Evolutionary conservation across 306 rosid species (phyloP).

Genomic region (Quercus bicolor): DNA sequence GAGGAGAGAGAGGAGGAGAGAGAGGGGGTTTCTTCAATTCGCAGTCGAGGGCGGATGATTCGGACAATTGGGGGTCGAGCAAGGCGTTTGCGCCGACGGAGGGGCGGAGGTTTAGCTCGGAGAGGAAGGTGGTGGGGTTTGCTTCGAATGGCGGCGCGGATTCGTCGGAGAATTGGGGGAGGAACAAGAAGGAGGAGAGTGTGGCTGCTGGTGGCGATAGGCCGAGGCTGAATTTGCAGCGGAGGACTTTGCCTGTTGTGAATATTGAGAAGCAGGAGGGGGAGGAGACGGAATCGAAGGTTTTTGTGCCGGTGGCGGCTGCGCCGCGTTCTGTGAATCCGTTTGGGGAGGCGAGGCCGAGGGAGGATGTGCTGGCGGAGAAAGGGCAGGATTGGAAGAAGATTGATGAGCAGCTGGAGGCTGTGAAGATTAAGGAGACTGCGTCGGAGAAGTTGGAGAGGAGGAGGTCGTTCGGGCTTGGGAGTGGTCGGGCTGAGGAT

Average conservation of each 20-base stretch:
- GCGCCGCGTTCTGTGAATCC: slow-evolving; percentile 51
- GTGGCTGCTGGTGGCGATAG: slow-evolving; percentile 38
- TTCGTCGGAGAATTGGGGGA: slow-evolving; percentile 59
- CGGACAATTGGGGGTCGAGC: slow-evolving; percentile 74
- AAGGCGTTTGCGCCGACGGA: slow-evolving; percentile 56
- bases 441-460: slow-evolving; percentile 33
- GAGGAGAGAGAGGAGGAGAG: slow-evolving; percentile 30
- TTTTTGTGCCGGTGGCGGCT: slow-evolving; percentile 27
- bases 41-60: slow-evolving; percentile 82
- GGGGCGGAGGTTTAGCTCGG: slow-evolving; percentile 58
- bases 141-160: slow-evolving; percentile 58
- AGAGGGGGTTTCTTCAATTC: slow-evolving; percentile 67
- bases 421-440: slow-evolving; percentile 53
- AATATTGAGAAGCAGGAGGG: slow-evolving; percentile 42
- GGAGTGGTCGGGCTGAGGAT: slow-evolving; percentile 43
- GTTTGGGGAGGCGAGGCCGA: slow-evolving; percentile 85
- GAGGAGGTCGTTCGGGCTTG: slow-evolving; percentile 52
- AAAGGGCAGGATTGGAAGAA: slow-evolving; percentile 91
- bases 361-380: slow-evolving; percentile 93
- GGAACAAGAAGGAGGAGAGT: slow-evolving; percentile 40
- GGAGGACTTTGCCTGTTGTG: slow-evolving; percentile 44
- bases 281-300: slow-evolving; percentile 33
- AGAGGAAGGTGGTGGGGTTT: slow-evolving; percentile 55
- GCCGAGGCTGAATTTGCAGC: slow-evolving; percentile 82
- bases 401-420: slow-evolving; percentile 80